phyloP scores from a whole-genome alignment of 2,329 filamentous ascomycete genomes.

The Phialophora chinensis region DNA sequence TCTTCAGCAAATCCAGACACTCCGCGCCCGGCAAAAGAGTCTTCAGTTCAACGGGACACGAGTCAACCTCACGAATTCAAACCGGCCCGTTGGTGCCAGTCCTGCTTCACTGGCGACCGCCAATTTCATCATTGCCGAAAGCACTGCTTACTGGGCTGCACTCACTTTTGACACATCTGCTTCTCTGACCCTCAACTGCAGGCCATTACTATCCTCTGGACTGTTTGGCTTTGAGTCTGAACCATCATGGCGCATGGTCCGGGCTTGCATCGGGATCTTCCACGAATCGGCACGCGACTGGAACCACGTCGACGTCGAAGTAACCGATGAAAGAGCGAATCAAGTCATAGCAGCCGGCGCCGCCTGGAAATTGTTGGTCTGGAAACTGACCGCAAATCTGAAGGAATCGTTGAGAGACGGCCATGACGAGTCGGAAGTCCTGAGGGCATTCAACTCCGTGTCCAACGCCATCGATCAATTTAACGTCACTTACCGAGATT shows the following conservation, averaged over 20 bases:
- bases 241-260: slow-evolving; percentile 42
- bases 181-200: slow-evolving; percentile 50
- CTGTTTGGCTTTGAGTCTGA: slow-evolving; percentile 43
- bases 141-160: slow-evolving; percentile 51
- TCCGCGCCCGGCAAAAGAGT: slow-evolving; percentile 50
- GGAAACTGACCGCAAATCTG: slow-evolving; percentile 43
- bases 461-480: slow-evolving; percentile 43
- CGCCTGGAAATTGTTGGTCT: slow-evolving; percentile 43
- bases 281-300: slow-evolving; percentile 40
- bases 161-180: slow-evolving; percentile 53
- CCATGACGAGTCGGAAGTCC: slow-evolving; percentile 42
- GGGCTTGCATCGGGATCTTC: slow-evolving; percentile 42
- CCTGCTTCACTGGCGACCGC: slow-evolving; percentile 42
- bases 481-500: slow-evolving; percentile 41
- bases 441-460: slow-evolving; percentile 40
- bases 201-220: slow-evolving; percentile 49
- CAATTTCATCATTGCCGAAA: slow-evolving; percentile 50
- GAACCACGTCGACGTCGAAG: slow-evolving; percentile 38
- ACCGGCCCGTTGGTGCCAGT: slow-evolving; percentile 22
- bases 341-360: slow-evolving; percentile 43
- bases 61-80: slow-evolving; percentile 24
- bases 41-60: slow-evolving; percentile 50
- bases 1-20: slow-evolving; percentile 49
- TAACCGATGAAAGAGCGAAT: slow-evolving; percentile 43
- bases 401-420: slow-evolving; percentile 45